phyloP scores from a whole-genome alignment of 139 green algal species.

The Micractinium sp. region DNA sequence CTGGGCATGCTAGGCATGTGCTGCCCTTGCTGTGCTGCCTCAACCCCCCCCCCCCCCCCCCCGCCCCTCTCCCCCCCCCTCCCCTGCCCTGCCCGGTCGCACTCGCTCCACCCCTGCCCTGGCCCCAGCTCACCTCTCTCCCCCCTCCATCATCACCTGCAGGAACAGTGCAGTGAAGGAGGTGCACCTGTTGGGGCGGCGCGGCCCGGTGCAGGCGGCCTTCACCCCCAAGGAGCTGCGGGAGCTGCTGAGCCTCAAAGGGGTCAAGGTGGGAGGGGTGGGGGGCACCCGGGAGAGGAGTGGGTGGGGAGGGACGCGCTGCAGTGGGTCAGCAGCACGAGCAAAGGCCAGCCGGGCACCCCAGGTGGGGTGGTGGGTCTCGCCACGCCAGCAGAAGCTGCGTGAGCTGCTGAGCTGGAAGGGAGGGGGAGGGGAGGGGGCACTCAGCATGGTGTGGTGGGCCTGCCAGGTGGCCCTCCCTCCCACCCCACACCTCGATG shows the following conservation, averaged over 20 bases:
- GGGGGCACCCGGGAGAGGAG: too few species aligned
- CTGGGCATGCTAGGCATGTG: too few species aligned
- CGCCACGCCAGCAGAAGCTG: too few species aligned
- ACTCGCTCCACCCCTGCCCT: not conserved
- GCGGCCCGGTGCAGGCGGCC: slow-evolving; percentile 89
- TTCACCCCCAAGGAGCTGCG: slow-evolving; percentile 97
- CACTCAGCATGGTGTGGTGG: not conserved
- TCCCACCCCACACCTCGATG: too few species aligned
- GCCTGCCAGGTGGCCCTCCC: too few species aligned
- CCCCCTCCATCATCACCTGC: not conserved
- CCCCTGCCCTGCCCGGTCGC: not conserved
- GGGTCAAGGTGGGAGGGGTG: slow-evolving; percentile 41
- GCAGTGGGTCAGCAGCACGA: slow-evolving; percentile 46
- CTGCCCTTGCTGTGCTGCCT: not conserved
- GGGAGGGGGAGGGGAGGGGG: slow-evolving; percentile 38
- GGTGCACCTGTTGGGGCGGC: slow-evolving; percentile 86
- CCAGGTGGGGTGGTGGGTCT: too few species aligned
- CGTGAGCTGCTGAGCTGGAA: slow-evolving; percentile 83
- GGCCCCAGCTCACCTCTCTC: too few species aligned
- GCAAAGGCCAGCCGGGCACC: too few species aligned
- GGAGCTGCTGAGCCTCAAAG: slow-evolving; percentile 81
- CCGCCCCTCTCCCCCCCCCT: not conserved
- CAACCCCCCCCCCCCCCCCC: too few species aligned
- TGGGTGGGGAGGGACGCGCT: not conserved
- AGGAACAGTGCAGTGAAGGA: slow-evolving; percentile 51